Evolutionary conservation across 768 basidiomycete species (phyloP).

Genomic region (Lactarius indigo): DNA sequence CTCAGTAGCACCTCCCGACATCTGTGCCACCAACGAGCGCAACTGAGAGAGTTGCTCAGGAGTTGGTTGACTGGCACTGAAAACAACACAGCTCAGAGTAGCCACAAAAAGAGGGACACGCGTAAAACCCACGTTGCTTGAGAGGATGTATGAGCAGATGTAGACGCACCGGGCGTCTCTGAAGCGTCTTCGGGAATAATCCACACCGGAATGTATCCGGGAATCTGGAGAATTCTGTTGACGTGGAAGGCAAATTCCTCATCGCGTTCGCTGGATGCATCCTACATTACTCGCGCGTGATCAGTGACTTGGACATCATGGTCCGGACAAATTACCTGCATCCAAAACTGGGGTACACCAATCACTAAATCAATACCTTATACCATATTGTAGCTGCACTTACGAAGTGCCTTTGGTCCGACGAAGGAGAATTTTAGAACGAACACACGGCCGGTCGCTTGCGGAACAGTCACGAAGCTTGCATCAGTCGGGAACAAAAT

Average conservation of each 20-base stretch:
- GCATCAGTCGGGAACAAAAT: constrained; percentile 89
- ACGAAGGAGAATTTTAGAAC: constrained; percentile 91
- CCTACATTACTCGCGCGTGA: constrained; percentile 39
- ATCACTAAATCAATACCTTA: not conserved
- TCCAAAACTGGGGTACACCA: constrained; percentile 62
- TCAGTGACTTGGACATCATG: not conserved
- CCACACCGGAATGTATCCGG: constrained; percentile 62
- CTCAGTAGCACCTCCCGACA: constrained; percentile 37
- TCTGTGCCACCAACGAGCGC: constrained; percentile 44
- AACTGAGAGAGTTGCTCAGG: constrained; percentile 69
- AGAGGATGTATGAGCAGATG: constrained; percentile 37
- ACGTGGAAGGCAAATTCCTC: constrained; percentile 71
- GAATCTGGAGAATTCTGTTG: constrained; percentile 66
- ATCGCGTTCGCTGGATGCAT: constrained; percentile 63
- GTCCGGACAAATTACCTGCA: constrained; percentile 55
- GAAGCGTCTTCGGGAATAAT: constrained; percentile 33
- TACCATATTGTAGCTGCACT: constrained; percentile 29
- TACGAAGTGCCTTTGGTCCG: constrained; percentile 87
- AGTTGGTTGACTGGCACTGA: constrained; percentile 33
- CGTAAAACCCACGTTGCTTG: constrained; percentile 14
- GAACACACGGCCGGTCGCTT: constrained; percentile 70
- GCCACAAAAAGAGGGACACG: not conserved
- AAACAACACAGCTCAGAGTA: constrained; percentile 5
- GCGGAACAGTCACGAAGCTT: constrained; percentile 67
- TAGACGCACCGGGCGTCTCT: constrained; percentile 42